Evolutionary conservation across 495 filamentous ascomycete species (phyloP).

Genomic region (Podospora bellae-mahoneyi): DNA sequence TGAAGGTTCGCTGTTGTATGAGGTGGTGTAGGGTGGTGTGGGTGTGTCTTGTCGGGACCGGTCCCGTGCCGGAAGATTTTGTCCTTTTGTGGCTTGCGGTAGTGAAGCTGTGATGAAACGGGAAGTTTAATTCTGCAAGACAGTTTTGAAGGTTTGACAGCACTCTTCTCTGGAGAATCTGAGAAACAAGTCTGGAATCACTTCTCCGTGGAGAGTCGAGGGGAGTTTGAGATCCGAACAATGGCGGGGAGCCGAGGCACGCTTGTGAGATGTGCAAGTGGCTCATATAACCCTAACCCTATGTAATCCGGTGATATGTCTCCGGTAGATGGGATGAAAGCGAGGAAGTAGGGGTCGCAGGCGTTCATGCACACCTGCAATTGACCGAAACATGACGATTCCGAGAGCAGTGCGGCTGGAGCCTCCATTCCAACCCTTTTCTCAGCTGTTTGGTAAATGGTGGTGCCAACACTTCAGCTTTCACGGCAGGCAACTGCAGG

Average conservation of each 20-base stretch:
- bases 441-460: background rate
- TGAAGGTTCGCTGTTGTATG: background rate
- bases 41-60: background rate
- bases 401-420: background rate
- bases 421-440: background rate
- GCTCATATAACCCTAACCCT: slow-evolving; percentile 7
- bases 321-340: background rate
- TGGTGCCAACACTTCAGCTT: background rate
- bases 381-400: background rate
- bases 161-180: background rate
- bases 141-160: background rate
- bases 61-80: background rate
- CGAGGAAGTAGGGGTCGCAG: background rate
- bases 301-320: background rate
- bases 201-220: slow-evolving; percentile 4
- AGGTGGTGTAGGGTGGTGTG: background rate
- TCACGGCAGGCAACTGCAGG: background rate
- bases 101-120: background rate
- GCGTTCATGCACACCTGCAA: background rate
- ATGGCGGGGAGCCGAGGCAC: slow-evolving; percentile 13
- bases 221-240: background rate
- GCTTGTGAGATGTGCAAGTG: background rate
- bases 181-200: background rate
- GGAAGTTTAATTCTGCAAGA: background rate
- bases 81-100: background rate